Evolutionary conservation across 805 yeast genomes (phyloP).

Genomic region (Torulaspora franciscae): DNA sequence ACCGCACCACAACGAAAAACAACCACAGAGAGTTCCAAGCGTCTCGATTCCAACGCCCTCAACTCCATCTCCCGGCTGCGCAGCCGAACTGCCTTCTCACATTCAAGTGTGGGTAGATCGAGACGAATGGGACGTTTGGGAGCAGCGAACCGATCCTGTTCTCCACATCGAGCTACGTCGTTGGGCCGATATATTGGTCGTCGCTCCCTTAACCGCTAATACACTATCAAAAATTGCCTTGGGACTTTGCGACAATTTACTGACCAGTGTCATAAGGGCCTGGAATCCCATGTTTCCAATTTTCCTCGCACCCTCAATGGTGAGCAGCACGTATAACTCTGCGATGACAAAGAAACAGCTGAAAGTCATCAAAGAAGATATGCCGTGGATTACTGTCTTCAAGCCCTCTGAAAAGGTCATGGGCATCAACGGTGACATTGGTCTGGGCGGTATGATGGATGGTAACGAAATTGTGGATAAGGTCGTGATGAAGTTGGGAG

Average conservation of each 20-base stretch:
- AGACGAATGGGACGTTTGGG: constrained; percentile 95
- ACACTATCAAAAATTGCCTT: constrained; percentile 82
- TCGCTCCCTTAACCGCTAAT: constrained; percentile 94
- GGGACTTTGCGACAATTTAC: constrained; percentile 87
- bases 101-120: constrained; percentile 87
- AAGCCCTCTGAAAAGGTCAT: constrained; percentile 92
- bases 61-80: constrained; percentile 24
- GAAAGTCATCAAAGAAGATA: constrained; percentile 71
- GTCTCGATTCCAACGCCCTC: constrained; percentile 10
- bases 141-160: constrained; percentile 78
- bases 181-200: constrained; percentile 92
- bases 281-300: constrained; percentile 94
- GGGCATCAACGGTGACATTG: constrained; percentile 92
- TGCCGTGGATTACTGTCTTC: constrained; percentile 93
- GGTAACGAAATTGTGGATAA: constrained; percentile 90
- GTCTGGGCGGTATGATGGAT: constrained; percentile 99
- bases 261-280: constrained; percentile 87
- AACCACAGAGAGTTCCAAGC: constrained; percentile 11
- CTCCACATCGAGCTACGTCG: constrained; percentile 89
- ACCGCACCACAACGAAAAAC: constrained; percentile 1
- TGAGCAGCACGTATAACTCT: constrained; percentile 83
- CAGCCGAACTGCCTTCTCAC: constrained; percentile 56
- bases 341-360: constrained; percentile 83
- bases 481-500: constrained; percentile 65
- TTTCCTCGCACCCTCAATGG: constrained; percentile 93